These are phyloP conservation scores for Murraya paniculata DNA, from an alignment of 345 rosid species.

Conservation along the genomic window DNA sequence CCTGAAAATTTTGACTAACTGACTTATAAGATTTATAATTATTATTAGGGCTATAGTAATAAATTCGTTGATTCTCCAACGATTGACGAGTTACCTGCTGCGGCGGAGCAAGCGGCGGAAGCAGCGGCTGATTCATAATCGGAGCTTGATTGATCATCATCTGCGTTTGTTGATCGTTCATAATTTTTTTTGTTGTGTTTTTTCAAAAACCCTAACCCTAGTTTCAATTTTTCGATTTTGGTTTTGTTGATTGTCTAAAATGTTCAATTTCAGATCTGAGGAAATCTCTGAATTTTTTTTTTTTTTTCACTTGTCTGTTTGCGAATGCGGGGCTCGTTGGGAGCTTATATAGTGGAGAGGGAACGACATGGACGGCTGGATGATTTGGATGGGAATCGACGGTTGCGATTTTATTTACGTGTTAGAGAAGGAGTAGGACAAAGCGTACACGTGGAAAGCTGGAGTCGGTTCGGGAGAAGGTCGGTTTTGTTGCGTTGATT, in stretches of 20 bases:
- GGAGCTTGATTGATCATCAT: slow-evolving; percentile 48
- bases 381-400: background rate
- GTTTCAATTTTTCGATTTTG: background rate
- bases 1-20: slow-evolving; percentile 14
- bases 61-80: background rate
- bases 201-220: slow-evolving; percentile 9
- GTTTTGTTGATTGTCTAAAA: background rate
- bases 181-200: background rate
- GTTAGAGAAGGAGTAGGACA: background rate
- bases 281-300: background rate
- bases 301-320: background rate
- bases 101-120: slow-evolving; percentile 29
- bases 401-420: background rate
- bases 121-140: slow-evolving; percentile 45
- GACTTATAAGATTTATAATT: background rate
- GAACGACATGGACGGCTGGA: background rate
- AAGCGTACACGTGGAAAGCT: background rate
- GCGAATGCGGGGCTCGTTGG: background rate
- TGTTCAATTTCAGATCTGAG: background rate
- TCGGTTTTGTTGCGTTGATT: slow-evolving; percentile 6
- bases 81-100: slow-evolving; percentile 36
- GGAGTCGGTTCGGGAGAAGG: background rate
- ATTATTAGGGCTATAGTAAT: background rate
- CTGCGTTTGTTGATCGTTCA: slow-evolving; percentile 56
- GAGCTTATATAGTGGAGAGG: background rate